A percentile compares a stretch with the other conserved stretches of the same genome.
Conservation (phyloP, 176 grass and related monocot species). For the Alopecurus myosuroides region DNA sequence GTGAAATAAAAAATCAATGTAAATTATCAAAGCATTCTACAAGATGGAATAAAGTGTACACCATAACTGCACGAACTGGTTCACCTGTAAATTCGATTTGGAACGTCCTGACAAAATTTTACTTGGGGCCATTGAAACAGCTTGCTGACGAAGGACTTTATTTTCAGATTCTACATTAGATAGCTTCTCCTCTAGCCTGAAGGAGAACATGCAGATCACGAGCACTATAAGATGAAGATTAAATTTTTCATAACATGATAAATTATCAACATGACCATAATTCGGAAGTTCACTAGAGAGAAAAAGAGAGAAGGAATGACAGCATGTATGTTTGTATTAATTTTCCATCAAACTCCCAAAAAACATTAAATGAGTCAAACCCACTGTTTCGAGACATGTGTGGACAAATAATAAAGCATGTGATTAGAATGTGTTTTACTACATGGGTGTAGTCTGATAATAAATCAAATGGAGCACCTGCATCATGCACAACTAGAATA, state of each 20-base stretch:
- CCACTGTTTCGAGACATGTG: not conserved
- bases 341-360: not conserved
- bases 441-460: not conserved
- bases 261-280: constrained; percentile 1
- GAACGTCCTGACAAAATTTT: constrained; percentile 91
- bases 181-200: constrained; percentile 95
- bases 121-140: constrained; percentile 88
- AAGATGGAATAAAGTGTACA: constrained; percentile 3
- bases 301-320: not conserved
- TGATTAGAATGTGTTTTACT: not conserved
- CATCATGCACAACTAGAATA: constrained; percentile 6
- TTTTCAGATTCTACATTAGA: constrained; percentile 99
- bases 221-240: constrained; percentile 6
- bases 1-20: constrained; percentile 26
- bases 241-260: not conserved
- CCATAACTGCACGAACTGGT: constrained; percentile 20
- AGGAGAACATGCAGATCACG: constrained; percentile 32
- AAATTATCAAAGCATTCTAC: constrained; percentile 26
- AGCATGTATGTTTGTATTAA: not conserved
- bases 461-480: not conserved
- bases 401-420: not conserved
- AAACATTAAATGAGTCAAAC: not conserved
- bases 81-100: constrained; percentile 87
- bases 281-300: not conserved
- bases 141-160: constrained; percentile 99